These are phyloP conservation scores for Plasmodium malariae DNA, from an alignment of 169 alveolate species.

Conservation along the genomic window DNA sequence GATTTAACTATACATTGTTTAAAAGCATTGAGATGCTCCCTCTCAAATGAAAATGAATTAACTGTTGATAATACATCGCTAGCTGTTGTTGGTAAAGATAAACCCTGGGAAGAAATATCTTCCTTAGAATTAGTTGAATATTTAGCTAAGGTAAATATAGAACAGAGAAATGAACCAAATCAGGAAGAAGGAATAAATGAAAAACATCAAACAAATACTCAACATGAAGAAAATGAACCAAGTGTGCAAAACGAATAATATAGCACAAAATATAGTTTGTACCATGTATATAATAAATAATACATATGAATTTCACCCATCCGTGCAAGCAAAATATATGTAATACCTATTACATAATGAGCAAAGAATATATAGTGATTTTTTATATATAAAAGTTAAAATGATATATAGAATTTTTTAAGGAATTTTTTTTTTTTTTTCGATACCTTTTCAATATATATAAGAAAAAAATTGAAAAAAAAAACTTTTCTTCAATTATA, in stretches of 20 bases:
- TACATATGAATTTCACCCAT: not conserved
- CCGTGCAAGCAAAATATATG: too few species aligned
- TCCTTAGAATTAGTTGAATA: conserved; percentile 19
- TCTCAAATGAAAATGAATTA: conserved; percentile 93
- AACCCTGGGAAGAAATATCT: conserved; percentile 79
- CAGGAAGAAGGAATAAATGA: conserved; percentile 24
- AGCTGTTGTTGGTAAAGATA: conserved; percentile 87
- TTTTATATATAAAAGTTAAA: not conserved
- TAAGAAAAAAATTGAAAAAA: conserved; percentile 8
- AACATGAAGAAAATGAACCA: conserved; percentile 15
- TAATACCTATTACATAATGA: not conserved
- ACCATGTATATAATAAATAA: not conserved
- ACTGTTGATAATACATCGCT: conserved; percentile 91
- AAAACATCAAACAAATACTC: not conserved
- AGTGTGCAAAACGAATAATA: not conserved
- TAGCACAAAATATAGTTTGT: not conserved
- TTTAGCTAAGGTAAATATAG: conserved; percentile 43
- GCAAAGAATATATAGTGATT: too few species aligned
- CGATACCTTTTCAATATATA: conserved; percentile 5
- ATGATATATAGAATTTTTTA: conserved; percentile 9
- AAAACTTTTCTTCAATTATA: conserved; percentile 11
- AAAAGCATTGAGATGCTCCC: conserved; percentile 92
- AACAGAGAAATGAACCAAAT: conserved; percentile 6
- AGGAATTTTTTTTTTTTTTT: conserved; percentile 39
- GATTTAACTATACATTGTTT: conserved; percentile 91